These are phyloP conservation scores for Pinus albicaulis DNA, from an alignment of 75 land plant genomes.

Conservation along the genomic window DNA sequence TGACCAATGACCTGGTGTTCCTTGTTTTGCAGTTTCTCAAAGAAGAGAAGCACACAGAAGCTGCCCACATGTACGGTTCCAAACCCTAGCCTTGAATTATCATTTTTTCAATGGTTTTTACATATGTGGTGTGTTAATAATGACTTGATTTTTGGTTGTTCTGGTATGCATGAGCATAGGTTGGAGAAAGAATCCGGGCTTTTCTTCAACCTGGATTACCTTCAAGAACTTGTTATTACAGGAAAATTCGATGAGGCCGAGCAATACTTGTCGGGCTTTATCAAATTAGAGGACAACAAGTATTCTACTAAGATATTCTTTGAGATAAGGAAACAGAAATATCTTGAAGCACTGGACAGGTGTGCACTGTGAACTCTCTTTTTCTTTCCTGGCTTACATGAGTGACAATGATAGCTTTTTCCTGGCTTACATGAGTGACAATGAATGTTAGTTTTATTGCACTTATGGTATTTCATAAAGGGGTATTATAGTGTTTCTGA, in stretches of 20 bases:
- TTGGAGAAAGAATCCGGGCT: not conserved
- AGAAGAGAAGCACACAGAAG: not conserved
- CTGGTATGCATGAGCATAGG: not conserved
- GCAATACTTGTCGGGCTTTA: not conserved
- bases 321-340: conserved; percentile 2
- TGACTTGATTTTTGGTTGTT: too few species aligned
- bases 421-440: too few species aligned
- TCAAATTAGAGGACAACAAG: not conserved
- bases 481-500: too few species aligned
- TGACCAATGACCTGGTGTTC: too few species aligned
- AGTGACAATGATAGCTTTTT: too few species aligned
- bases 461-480: too few species aligned
- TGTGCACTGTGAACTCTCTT: not conserved
- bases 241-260: conserved; percentile 12
- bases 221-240: conserved; percentile 7
- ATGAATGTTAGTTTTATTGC: too few species aligned
- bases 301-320: not conserved
- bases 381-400: too few species aligned
- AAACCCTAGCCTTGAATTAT: too few species aligned
- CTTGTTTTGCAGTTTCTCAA: not conserved
- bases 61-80: not conserved
- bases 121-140: too few species aligned
- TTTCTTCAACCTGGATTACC: conserved; percentile 12
- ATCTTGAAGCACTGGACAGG: conserved; percentile 5
- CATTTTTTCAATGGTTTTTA: not conserved